These are phyloP conservation scores for Tulasnella sp. DNA, from an alignment of 768 basidiomycete genomes.

Conservation along the genomic window DNA sequence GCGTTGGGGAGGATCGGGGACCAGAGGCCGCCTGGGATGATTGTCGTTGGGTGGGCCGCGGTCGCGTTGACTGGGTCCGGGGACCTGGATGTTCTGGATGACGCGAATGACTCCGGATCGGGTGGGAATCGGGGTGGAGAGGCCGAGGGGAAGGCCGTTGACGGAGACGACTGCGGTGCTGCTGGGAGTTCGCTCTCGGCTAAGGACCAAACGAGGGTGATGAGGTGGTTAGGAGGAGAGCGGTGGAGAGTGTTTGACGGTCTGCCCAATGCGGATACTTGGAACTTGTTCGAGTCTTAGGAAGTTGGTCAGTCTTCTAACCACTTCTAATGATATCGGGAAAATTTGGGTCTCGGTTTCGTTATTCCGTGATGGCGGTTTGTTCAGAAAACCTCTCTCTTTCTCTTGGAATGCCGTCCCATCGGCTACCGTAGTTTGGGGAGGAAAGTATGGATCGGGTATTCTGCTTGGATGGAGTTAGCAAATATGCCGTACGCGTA, in stretches of 20 bases:
- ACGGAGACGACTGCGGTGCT: background rate
- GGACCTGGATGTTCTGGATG: conserved; percentile 59
- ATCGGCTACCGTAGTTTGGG: background rate
- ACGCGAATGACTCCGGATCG: conserved; percentile 22
- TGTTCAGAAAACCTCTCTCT: too few relatives aligned
- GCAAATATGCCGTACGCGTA: background rate
- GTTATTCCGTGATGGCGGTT: too few relatives aligned
- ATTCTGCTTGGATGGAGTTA: background rate
- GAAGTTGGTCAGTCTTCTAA: background rate
- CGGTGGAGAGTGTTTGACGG: background rate
- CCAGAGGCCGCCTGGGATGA: conserved; percentile 93
- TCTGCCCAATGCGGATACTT: background rate
- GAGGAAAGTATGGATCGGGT: background rate
- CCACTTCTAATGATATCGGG: too few relatives aligned
- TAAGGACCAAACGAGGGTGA: conserved; percentile 2
- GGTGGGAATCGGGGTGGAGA: background rate
- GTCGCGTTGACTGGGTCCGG: conserved; percentile 64
- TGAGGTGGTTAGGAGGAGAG: conserved; percentile 2
- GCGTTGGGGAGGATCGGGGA: too few relatives aligned
- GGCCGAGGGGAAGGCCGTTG: background rate
- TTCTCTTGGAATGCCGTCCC: background rate
- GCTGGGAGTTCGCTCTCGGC: background rate
- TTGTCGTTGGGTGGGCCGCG: conserved; percentile 87
- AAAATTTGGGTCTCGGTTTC: too few relatives aligned
- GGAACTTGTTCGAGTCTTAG: background rate